Base-by-base conservation (phyloP, 192 early-diverging fungal species). In the Thamnidium elegans region DNA sequence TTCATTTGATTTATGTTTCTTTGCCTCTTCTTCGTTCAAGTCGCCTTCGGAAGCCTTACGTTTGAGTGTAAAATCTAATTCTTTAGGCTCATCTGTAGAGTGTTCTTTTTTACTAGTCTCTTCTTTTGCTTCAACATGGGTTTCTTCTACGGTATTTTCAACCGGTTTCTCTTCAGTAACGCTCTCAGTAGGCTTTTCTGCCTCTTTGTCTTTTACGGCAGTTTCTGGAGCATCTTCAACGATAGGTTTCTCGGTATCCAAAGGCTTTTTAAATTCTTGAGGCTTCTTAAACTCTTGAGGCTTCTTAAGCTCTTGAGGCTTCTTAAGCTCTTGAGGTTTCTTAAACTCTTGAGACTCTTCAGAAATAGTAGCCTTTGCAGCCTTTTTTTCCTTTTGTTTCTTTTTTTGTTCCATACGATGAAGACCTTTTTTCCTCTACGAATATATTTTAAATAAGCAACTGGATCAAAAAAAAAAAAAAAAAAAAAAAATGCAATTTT, bases 321-420 rank as follows among this genome's bases (percentile, higher is more conserved):
- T 36, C 3, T 36, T 7, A 36, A 7, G 7, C 7, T 36, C 34
- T 4, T 36, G 34, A 36, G 34, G 7, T 36, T 36, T 3, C 34
- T 36, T 36, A 36, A 36, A 36, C 34, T 36, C 34, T 36, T 36
- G 34, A 36, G 34, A 7, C 34, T 36, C 34, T 4, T 36, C 3
- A 36, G 34, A 36, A 9, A 9, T 6, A 39, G 36, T 9, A 9
- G 36, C 36, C 1, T 3, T 39, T 1, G 36, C 36, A 39, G 55
- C 15, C 20, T 59, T 59, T 26, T 44, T 43, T 5, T 44, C 10
- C 43, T 45, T 39, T 14, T 23, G 17, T 11, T 58, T 58, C 17
- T 43, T 58, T 20, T 58, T 58, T 13, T 42, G 8, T 23, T 59
- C 56, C 56, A 45, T 59, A 26, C 56, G 56, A 44, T 21, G 56